phyloP scores from a whole-genome alignment of 768 basidiomycete species.

The Exidia glandulosa region DNA sequence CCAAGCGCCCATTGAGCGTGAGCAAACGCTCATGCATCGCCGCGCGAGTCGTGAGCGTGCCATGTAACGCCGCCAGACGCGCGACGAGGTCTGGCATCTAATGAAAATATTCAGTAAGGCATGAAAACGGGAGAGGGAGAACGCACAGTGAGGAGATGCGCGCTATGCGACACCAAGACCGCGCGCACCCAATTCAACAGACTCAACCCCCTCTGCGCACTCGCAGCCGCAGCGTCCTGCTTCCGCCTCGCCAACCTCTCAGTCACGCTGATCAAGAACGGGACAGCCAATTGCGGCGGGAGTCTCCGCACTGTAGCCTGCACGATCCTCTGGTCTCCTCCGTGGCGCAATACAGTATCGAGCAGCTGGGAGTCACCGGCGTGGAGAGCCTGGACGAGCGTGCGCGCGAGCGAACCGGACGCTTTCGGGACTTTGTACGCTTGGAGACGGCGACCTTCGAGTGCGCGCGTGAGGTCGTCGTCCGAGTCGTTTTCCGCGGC shows the following conservation, averaged over 20 bases:
- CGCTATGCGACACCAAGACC: constrained; percentile 75
- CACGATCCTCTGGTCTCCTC: constrained; percentile 54
- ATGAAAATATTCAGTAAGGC: neutral
- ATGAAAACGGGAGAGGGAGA: neutral
- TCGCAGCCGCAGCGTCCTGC: constrained; percentile 69
- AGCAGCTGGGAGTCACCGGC: constrained; percentile 83
- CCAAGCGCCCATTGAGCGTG: constrained; percentile 78
- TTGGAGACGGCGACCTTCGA: neutral
- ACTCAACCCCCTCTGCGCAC: constrained; percentile 60
- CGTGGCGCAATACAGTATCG: constrained; percentile 77
- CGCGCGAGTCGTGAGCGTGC: constrained; percentile 68
- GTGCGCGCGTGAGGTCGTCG: constrained; percentile 10
- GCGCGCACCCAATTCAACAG: constrained; percentile 71
- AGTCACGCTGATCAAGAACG: constrained; percentile 77
- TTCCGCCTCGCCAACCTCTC: constrained; percentile 81
- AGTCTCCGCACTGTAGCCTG: constrained; percentile 78
- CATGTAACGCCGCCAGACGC: constrained; percentile 74
- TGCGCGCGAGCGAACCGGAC: constrained; percentile 81
- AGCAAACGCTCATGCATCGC: constrained; percentile 76
- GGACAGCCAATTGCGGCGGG: constrained; percentile 78
- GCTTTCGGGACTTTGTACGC: constrained; percentile 24
- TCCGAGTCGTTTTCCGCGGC: constrained; percentile 15
- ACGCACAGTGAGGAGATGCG: constrained; percentile 88
- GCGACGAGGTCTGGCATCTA: constrained; percentile 90
- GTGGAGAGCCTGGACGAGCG: constrained; percentile 91